These are phyloP conservation scores for Phyllosticta capitalensis DNA, from an alignment of 2,329 filamentous ascomycete species.

Conservation along the genomic window DNA sequence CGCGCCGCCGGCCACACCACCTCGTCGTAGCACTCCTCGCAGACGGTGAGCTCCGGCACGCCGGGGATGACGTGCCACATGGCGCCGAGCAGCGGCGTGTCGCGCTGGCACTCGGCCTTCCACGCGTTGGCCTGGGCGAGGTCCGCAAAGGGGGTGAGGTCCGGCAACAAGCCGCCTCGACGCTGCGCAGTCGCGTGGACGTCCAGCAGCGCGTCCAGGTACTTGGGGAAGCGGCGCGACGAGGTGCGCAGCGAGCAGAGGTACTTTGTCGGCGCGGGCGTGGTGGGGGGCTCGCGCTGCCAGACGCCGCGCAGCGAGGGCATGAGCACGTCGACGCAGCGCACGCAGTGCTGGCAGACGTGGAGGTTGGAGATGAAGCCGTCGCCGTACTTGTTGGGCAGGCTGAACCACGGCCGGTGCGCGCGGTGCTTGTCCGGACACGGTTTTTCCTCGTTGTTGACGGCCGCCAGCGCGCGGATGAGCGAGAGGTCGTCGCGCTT, in stretches of 20 bases:
- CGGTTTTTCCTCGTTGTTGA: constrained; percentile 46
- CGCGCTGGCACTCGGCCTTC: constrained; percentile 51
- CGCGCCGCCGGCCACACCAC: constrained; percentile 53
- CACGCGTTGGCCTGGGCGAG: constrained; percentile 44
- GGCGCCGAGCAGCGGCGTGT: constrained; percentile 51
- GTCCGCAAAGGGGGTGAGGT: constrained; percentile 54
- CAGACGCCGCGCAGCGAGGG: constrained; percentile 64
- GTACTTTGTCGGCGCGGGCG: constrained; percentile 23
- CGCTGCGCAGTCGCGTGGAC: constrained; percentile 21
- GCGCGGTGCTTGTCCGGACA: constrained; percentile 50
- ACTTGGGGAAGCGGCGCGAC: constrained; percentile 46
- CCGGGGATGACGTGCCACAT: constrained; percentile 71
- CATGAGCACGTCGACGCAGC: constrained; percentile 61
- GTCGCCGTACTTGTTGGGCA: constrained; percentile 59
- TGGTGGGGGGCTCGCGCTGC: constrained; percentile 28
- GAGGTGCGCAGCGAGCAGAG: constrained; percentile 62
- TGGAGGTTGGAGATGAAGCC: constrained; percentile 59
- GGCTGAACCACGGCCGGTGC: constrained; percentile 62
- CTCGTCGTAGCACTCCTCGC: constrained; percentile 76
- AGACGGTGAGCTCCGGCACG: constrained; percentile 71
- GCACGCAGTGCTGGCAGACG: constrained; percentile 65
- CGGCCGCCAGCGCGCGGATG: constrained; percentile 58
- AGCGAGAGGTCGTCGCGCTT: constrained; percentile 56
- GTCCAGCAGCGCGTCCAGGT: constrained; percentile 47
- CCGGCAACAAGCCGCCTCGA: constrained; percentile 29